Evolutionary conservation across 257 asterid genomes (phyloP), one percentile per base, ranked within the genome.

Genomic region (Capsicum pubescens): DNA sequence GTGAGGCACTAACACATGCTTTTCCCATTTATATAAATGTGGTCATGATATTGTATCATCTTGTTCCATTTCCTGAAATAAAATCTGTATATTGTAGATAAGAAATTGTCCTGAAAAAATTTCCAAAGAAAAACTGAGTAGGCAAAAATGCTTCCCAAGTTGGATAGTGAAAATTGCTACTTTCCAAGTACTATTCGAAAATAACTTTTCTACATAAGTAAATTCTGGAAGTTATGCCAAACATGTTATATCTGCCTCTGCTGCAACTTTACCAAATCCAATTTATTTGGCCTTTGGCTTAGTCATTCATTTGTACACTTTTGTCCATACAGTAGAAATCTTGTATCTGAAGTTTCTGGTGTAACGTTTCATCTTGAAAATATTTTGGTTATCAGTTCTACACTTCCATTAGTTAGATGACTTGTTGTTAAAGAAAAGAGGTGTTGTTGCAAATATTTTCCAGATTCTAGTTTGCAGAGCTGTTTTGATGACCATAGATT

Each of bases 401-500:
- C 12, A 14, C 48, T 76, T 76, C 26, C 26, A 55, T 8, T 76
- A 50, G 26, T 76, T 54, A 8, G 61, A 8, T 76, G 81, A 14
- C 63, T 54, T 54, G 71, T 21, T 46, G 42, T 48, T 54, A 77
- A 77, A 54, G 64, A 64, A 26, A 54, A 54, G 57, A 26, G 50
- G 64, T 77, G 50, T 14, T 54, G 63, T 76, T 54, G 63, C 81
- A 77, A 52, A 54, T 77, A 35, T 26, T 32, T 52, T 77, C 26
- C 81, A 26, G 81, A 54, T 77, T 77, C 50, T 77, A 7, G 81
- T 67, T 74, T 21, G 61, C 50, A 61, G 76, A 81, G 91, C 84
- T 82, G 60, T 82, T 87, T 93, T 93, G 91, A 92, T 93, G 94
- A 92, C 87, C 91, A 87, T 90, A 90, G 87, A 86, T 84, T 88